Evolutionary conservation across 1,284 basidiomycete genomes (phyloP).

Genomic region (Entoloma clypeatum): DNA sequence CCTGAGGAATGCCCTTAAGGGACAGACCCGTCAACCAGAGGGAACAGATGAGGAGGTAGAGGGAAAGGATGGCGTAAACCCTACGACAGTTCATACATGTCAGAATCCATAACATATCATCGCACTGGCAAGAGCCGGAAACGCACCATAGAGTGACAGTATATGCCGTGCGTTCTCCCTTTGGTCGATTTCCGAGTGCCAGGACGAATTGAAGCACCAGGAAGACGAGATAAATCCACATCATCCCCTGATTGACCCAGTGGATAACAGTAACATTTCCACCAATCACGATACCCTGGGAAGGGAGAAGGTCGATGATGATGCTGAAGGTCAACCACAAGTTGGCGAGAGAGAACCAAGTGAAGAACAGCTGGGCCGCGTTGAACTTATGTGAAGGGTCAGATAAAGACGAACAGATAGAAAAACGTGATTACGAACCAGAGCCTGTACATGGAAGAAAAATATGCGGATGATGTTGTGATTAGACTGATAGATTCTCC

Average conservation of each 20-base stretch:
- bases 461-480: constrained; percentile 86
- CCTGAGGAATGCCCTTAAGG: constrained; percentile 49
- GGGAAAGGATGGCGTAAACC: constrained; percentile 62
- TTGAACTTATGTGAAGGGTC: constrained; percentile 54
- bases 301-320: constrained; percentile 77
- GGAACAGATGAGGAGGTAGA: constrained; percentile 72
- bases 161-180: constrained; percentile 76
- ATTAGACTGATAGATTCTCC: constrained; percentile 83
- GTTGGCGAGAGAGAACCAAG: constrained; percentile 90
- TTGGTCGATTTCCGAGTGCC: constrained; percentile 83
- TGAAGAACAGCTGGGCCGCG: constrained; percentile 75
- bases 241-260: constrained; percentile 71
- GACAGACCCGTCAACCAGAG: constrained; percentile 67
- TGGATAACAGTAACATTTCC: constrained; percentile 51
- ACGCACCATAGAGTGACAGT: constrained; percentile 62
- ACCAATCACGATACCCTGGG: constrained; percentile 55
- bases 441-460: constrained; percentile 90
- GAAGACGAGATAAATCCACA: constrained; percentile 77
- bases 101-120: neutral
- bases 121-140: neutral
- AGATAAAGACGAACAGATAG: neutral
- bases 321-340: constrained; percentile 86
- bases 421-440: constrained; percentile 66
- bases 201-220: constrained; percentile 76
- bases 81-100: constrained; percentile 29